A percentile compares a stretch with the other conserved stretches of the same genome.
Conservation (phyloP, 2,329 filamentous ascomycete species). For the Ophiostoma piceae region DNA sequence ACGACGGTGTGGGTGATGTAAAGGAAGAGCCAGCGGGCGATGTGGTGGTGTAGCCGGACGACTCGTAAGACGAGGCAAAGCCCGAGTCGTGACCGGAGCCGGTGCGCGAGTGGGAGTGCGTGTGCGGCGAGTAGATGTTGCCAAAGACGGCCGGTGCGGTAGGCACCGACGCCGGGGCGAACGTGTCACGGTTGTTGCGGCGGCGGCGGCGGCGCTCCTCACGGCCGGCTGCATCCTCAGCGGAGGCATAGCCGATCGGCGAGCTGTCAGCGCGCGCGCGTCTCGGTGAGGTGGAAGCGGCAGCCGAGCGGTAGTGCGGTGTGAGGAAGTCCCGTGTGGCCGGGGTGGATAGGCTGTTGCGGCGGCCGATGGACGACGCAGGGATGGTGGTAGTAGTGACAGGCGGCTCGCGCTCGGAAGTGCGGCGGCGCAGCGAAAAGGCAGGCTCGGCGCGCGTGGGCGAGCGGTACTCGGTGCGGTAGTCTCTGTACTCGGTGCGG, state of each 20-base stretch:
- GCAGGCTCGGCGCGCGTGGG: not conserved
- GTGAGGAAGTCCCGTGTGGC: not conserved
- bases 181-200: constrained; percentile 21
- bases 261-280: constrained; percentile 21
- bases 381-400: not conserved
- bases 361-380: not conserved
- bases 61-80: constrained; percentile 26
- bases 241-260: constrained; percentile 27
- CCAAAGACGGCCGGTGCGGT: constrained; percentile 7
- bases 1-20: constrained; percentile 20
- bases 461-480: constrained; percentile 8
- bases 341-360: constrained; percentile 5
- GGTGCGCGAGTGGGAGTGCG: not conserved
- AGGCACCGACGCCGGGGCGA: constrained; percentile 28
- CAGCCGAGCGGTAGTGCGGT: constrained; percentile 7
- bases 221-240: constrained; percentile 28
- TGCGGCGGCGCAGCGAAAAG: constrained; percentile 9
- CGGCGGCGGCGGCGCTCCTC: constrained; percentile 27
- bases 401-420: not conserved
- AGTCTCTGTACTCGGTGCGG: not conserved
- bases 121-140: constrained; percentile 18
- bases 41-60: constrained; percentile 19
- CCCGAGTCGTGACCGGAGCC: not conserved
- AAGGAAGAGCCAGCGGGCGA: constrained; percentile 11
- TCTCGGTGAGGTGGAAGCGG: no score